Base-by-base conservation (phyloP, 306 rosid genomes). In the Casuarina cunninghamiana region DNA sequence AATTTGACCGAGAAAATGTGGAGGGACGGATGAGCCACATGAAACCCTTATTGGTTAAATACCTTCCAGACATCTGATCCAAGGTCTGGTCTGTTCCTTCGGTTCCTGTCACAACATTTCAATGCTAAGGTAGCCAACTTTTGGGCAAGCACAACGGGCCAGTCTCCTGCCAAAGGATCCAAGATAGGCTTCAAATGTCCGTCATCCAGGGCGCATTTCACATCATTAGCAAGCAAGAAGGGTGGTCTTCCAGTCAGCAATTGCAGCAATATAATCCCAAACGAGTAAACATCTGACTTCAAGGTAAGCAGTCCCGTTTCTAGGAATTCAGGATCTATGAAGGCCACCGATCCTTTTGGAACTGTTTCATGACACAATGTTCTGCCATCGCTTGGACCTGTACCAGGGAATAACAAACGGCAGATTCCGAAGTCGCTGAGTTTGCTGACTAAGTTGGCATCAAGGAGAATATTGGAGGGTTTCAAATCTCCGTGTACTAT, bases 391-490 rank as follows among this genome's bases (percentile, higher is more conserved):
- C 69, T 79, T 26, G 82, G 55, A 46, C 65, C 45, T 62, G 77
- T 80, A 50, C 32, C 84, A 49, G 51, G 32, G 32, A 81, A 70
- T 71, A 88, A 78, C 15, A 85, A 73, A 16, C 86, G 87, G 50
- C 86, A 81, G 71, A 85, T 88, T 16, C 91, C 91, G 41, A 88
- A 88, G 75, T 88, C 91, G 5, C 91, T 84, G 12, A 88, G 91
- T 60, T 88, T 88, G 79, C 87, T 80, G 12, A 76, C 84, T 53
- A 68, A 85, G 63, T 85, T 70, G 12, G 60, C 76, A 74, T 85
- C 87, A 4, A 88, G 91, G 44, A 88, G 83, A 37, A 88, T 58
- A 41, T 88, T 88, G 38, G 83, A 75, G 10, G 91, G 91, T 58
- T 88, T 88, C 84, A 88, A 69, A 66, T 88, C 91, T 17, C 91